Evolutionary conservation across 2,329 filamentous ascomycete species (phyloP).

Genomic region (Beauveria scarabaeidicola): DNA sequence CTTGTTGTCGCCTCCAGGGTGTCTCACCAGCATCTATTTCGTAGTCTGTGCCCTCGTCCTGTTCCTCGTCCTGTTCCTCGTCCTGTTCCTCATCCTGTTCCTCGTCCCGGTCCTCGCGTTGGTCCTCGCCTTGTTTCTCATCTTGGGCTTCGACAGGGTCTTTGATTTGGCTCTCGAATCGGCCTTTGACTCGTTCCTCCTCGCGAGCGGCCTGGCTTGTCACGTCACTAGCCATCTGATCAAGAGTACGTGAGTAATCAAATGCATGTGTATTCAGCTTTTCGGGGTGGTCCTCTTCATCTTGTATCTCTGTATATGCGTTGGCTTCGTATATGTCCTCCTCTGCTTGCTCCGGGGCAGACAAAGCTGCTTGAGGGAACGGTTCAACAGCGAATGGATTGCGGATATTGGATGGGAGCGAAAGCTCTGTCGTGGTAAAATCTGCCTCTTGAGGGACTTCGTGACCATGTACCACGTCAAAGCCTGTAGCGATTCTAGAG

Average conservation of each 20-base stretch:
- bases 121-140: neutral
- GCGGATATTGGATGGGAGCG: neutral
- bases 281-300: neutral
- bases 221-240: neutral
- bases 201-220: neutral
- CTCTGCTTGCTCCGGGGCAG: neutral
- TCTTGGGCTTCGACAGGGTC: neutral
- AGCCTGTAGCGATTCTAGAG: neutral
- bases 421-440: neutral
- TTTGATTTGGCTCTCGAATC: neutral
- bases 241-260: neutral
- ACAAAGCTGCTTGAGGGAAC: neutral
- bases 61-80: slow-evolving; percentile 14
- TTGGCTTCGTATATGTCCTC: slow-evolving; percentile 11
- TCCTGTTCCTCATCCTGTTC: neutral
- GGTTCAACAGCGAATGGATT: slow-evolving; percentile 5
- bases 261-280: neutral
- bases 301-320: neutral
- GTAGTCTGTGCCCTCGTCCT: slow-evolving; percentile 16
- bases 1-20: neutral
- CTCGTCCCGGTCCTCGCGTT: slow-evolving; percentile 6
- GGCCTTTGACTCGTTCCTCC: neutral
- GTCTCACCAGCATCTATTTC: slow-evolving; percentile 2
- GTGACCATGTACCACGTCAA: neutral
- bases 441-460: neutral